Conservation (phyloP, 805 yeast species). For the Metschnikowia corniflorae region DNA sequence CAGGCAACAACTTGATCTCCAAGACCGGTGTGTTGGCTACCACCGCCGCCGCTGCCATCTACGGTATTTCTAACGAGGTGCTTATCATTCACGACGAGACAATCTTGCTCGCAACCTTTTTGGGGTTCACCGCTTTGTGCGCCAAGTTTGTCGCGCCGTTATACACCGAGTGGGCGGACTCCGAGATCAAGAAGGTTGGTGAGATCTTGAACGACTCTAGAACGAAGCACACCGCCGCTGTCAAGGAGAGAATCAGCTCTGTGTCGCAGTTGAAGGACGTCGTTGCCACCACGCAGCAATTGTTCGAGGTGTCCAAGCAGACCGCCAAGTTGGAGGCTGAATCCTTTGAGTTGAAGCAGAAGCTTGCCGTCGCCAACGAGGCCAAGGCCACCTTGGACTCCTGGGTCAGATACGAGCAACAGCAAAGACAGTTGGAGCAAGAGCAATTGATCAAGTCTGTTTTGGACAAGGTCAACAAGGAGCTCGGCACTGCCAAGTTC, state of each 20-base stretch:
- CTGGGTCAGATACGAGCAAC: constrained; percentile 97
- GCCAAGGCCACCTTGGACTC: constrained; percentile 96
- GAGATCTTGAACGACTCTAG: constrained; percentile 84
- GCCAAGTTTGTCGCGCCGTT: constrained; percentile 91
- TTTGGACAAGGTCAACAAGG: constrained; percentile 82
- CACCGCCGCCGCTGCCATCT: constrained; percentile 87
- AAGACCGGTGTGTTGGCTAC: constrained; percentile 96
- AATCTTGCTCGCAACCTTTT: constrained; percentile 74
- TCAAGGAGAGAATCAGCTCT: constrained; percentile 83
- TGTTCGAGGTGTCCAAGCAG: constrained; percentile 93
- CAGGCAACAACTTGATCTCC: constrained; percentile 82
- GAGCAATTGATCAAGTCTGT: constrained; percentile 83
- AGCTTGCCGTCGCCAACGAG: constrained; percentile 80
- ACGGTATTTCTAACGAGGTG: constrained; percentile 90
- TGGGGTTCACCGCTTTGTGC: constrained; percentile 67
- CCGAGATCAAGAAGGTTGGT: constrained; percentile 76
- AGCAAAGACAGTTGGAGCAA: constrained; percentile 95
- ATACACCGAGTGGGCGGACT: constrained; percentile 91
- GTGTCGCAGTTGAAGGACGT: constrained; percentile 90
- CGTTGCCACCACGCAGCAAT: constrained; percentile 83
- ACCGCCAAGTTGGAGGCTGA: constrained; percentile 94
- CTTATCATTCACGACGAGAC: constrained; percentile 94
- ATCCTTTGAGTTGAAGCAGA: constrained; percentile 89
- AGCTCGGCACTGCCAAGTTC: constrained; percentile 82
- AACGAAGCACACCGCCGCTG: constrained; percentile 86